These are phyloP conservation scores for Styphnolobium japonicum DNA, from an alignment of 306 rosid genomes.

Conservation along the genomic window DNA sequence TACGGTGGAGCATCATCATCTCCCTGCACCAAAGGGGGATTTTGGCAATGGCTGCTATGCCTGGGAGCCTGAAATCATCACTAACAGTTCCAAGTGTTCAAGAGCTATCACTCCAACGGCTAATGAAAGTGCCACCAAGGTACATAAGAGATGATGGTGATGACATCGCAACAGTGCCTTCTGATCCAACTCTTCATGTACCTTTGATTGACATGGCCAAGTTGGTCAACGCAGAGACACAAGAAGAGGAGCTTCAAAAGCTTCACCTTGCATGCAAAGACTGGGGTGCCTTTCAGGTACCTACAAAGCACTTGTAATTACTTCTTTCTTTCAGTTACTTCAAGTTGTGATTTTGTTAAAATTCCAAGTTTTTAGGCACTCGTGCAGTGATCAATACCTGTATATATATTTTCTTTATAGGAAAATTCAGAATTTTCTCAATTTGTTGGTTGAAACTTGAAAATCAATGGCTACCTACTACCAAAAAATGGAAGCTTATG, in stretches of 20 bases:
- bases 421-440: background rate
- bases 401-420: background rate
- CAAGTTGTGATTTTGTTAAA: background rate
- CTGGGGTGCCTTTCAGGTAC: slow-evolving; percentile 53
- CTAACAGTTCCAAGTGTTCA: slow-evolving; percentile 48
- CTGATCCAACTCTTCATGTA: slow-evolving; percentile 32
- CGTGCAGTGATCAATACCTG: background rate
- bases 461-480: background rate
- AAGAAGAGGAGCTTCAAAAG: slow-evolving; percentile 32
- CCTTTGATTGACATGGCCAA: slow-evolving; percentile 41
- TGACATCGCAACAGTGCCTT: background rate
- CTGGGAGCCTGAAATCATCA: slow-evolving; percentile 33
- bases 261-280: slow-evolving; percentile 46
- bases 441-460: background rate
- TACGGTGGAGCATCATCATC: background rate
- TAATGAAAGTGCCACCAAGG: slow-evolving; percentile 32
- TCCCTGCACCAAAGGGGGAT: background rate
- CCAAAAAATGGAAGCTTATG: background rate
- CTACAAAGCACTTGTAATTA: background rate
- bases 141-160: slow-evolving; percentile 38
- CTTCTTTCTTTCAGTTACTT: background rate
- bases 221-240: slow-evolving; percentile 34
- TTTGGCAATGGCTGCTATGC: slow-evolving; percentile 11
- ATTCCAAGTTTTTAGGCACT: background rate
- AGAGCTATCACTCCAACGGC: slow-evolving; percentile 32